These are phyloP conservation scores for Digitaria exilis DNA, from an alignment of 202 grass and related monocot species.

Conservation along the genomic window DNA sequence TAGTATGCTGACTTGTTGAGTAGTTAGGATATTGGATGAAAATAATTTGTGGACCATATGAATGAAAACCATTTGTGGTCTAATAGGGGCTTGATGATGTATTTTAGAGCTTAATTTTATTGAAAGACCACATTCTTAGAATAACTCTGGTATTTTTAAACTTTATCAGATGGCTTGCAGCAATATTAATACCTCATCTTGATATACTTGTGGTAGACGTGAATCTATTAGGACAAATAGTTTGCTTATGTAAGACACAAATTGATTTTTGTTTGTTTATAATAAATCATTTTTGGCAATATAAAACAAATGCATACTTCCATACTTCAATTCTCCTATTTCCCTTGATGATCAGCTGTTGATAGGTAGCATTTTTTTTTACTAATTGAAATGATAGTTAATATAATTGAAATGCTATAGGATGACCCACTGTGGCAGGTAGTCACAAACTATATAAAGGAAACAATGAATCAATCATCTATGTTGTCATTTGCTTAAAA, in stretches of 20 bases:
- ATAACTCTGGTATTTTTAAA: background rate
- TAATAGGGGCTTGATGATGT: background rate
- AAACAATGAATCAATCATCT: slow-evolving; percentile 17
- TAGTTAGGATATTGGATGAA: slow-evolving; percentile 13
- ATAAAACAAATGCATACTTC: slow-evolving; percentile 24
- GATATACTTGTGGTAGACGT: background rate
- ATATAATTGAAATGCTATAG: slow-evolving; percentile 1
- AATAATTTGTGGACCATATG: background rate
- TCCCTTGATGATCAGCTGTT: background rate
- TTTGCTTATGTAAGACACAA: slow-evolving; percentile 12
- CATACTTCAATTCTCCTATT: slow-evolving; percentile 10
- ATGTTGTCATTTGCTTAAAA: slow-evolving; percentile 11
- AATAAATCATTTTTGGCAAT: slow-evolving; percentile 2
- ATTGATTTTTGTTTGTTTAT: background rate
- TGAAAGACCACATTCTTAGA: background rate
- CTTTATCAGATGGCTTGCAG: background rate
- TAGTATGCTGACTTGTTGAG: background rate
- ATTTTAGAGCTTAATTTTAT: background rate
- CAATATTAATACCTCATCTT: background rate
- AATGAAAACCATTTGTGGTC: background rate
- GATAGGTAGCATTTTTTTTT: background rate
- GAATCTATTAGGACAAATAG: slow-evolving; percentile 2
- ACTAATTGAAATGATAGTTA: background rate
- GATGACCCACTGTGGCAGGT: background rate
- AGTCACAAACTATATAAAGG: slow-evolving; percentile 14